Evolutionary conservation across 192 early-diverging fungal genomes (phyloP), one percentile per base, ranked within the genome.

Genomic region (Rhizophagus clarus): DNA sequence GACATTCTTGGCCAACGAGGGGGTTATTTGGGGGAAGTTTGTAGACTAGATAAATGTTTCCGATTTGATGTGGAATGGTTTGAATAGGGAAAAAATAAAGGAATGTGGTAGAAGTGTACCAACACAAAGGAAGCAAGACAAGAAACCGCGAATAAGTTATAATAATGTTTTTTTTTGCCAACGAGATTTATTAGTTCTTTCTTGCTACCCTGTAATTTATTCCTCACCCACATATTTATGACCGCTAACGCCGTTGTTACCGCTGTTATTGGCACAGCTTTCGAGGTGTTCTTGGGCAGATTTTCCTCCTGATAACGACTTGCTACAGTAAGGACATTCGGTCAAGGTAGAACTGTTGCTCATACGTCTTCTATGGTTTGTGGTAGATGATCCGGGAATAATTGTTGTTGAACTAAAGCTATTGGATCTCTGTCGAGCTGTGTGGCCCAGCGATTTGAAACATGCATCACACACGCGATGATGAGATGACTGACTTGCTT

Each of bases 1-100:
- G 89, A 83, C 97, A 98, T 79, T 98, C 97, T 80, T 90, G 89
- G 32, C 90, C 92, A 61, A 94, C 81, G 79, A 92, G 80, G 20
- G 89, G 87, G 20, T 90, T 90, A 49, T 90, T 87, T 28, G 84
- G 79, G 6, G 85, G 85, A 9, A 95, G 82, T 77, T 89, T 88
- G 74, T 92, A 92, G 0, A 90, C 89, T 90, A 79, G 31, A 37
- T 10, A 42, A 3, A 76, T 72, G 4, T 31, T 12, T 80, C 34
- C 28, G 26, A 22, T 20, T 31, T 20, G 28, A 73, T 68, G n/a
- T 75, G 26, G 17, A 11, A 31, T 60, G 24, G 26, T 22, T 75
- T 17, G 47, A 37, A n/a, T 49, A 11, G 45, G 31, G 51, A 56
- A 56, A 51, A n/a, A n/a, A n/a, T 56, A 45, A 74, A 49, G 47